Evolutionary conservation across 495 filamentous ascomycete species (phyloP).

Genomic region (Pyrenula aspistea): DNA sequence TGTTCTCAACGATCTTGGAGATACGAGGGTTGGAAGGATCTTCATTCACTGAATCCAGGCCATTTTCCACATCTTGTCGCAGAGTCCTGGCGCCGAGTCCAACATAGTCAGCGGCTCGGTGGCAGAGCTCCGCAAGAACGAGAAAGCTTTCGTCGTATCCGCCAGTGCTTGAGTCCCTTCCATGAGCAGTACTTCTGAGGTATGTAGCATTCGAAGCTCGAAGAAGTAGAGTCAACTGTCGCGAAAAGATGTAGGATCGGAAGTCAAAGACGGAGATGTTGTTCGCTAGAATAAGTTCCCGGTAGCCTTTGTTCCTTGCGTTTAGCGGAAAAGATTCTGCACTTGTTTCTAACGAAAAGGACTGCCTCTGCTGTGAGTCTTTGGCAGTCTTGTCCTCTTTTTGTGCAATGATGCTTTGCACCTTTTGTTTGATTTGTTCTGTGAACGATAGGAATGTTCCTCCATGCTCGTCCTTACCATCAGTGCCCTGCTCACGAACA

Average conservation of each 20-base stretch:
- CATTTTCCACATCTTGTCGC: conserved; percentile 52
- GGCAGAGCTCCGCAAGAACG: conserved; percentile 69
- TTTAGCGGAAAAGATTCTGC: conserved; percentile 45
- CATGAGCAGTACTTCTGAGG: conserved; percentile 7
- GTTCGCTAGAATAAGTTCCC: conserved; percentile 87
- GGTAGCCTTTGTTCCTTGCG: conserved; percentile 67
- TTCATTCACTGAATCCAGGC: conserved; percentile 19
- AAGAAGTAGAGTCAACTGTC: conserved; percentile 74
- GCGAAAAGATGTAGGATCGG: conserved; percentile 81
- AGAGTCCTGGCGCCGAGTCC: conserved; percentile 64
- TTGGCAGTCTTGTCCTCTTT: conserved; percentile 18
- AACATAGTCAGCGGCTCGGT: conserved; percentile 68
- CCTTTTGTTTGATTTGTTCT: conserved; percentile 47
- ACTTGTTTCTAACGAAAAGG: conserved; percentile 13
- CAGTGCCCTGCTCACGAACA: conserved; percentile 56
- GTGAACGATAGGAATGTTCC: conserved; percentile 56
- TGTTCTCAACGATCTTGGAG: conserved; percentile 56
- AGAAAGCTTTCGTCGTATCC: conserved; percentile 51
- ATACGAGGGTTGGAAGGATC: conserved; percentile 13
- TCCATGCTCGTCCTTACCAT: conserved; percentile 45
- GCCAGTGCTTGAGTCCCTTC: no score
- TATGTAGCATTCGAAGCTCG: conserved; percentile 60
- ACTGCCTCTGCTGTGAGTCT: not conserved
- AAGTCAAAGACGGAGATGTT: conserved; percentile 98
- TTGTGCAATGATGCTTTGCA: conserved; percentile 13